Evolutionary conservation across 1,139 yeast species (phyloP).

Genomic region (Geotrichum australiense): DNA sequence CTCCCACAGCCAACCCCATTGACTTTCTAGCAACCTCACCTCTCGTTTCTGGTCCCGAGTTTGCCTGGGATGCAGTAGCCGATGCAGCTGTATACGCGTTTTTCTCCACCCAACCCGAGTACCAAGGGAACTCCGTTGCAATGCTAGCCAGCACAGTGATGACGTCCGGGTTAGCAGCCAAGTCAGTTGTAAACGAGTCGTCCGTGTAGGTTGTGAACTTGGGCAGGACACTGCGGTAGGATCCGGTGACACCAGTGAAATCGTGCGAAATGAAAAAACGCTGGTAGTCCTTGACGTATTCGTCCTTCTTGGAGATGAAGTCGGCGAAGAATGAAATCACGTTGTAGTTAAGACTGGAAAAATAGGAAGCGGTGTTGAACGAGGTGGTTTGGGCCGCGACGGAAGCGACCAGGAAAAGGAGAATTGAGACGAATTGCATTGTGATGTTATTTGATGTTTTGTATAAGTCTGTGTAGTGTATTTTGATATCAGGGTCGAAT

Average conservation of each 20-base stretch:
- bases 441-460: background rate
- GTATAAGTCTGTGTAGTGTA: background rate
- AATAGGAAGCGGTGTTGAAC: slow-evolving; percentile 5
- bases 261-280: slow-evolving; percentile 14
- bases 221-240: slow-evolving; percentile 1
- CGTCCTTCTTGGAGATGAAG: slow-evolving; percentile 5
- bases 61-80: slow-evolving; percentile 2
- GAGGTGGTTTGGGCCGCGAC: background rate
- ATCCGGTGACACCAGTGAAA: slow-evolving; percentile 7
- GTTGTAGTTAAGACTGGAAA: slow-evolving; percentile 9
- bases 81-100: slow-evolving; percentile 8
- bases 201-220: slow-evolving; percentile 15
- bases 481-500: background rate
- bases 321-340: slow-evolving; percentile 13
- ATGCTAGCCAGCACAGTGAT: slow-evolving; percentile 12
- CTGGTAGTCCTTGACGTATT: slow-evolving; percentile 9
- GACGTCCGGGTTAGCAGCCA: slow-evolving; percentile 7
- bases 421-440: background rate
- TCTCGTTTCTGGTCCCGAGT: too few relatives aligned
- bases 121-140: slow-evolving; percentile 19
- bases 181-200: slow-evolving; percentile 13
- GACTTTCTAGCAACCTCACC: slow-evolving; percentile 9
- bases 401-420: background rate
- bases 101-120: slow-evolving; percentile 9
- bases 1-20: slow-evolving; percentile 9